A percentile compares a stretch with the other conserved stretches of the same genome.
phyloP scores from a whole-genome alignment of 257 asterid genomes.

The Paraleonurus japonicus region DNA sequence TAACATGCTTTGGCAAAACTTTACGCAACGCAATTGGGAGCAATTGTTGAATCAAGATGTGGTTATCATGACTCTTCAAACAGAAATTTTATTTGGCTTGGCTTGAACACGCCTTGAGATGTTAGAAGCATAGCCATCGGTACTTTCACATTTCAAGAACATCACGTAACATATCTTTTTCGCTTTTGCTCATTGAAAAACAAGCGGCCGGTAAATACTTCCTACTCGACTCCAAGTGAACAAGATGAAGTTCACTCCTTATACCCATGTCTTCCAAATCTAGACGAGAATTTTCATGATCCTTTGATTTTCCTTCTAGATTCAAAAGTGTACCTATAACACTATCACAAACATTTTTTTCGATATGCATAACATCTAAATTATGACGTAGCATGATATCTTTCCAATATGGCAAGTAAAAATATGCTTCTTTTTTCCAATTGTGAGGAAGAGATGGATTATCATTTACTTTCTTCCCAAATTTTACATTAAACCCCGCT shows the following conservation, averaged over 20 bases:
- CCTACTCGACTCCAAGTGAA: neutral
- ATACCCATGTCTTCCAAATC: too few species aligned
- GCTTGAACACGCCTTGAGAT: too few species aligned
- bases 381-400: neutral
- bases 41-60: too few species aligned
- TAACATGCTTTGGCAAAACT: too few species aligned
- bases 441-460: neutral
- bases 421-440: neutral
- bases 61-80: too few species aligned
- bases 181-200: too few species aligned
- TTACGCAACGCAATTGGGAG: too few species aligned
- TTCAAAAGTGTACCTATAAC: neutral
- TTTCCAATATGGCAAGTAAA: neutral
- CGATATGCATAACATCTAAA: neutral
- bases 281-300: conserved; percentile 17
- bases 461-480: neutral
- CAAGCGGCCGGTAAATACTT: too few species aligned
- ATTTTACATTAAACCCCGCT: conserved; percentile 7
- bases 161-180: too few species aligned
- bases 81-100: too few species aligned
- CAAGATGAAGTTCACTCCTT: neutral
- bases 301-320: conserved; percentile 21
- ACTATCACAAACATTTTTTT: neutral
- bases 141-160: too few species aligned
- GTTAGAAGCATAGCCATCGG: too few species aligned